Evolutionary conservation across 1,284 basidiomycete genomes (phyloP), one percentile per base, ranked within the genome.

Genomic region (Cryptococcus sp.): DNA sequence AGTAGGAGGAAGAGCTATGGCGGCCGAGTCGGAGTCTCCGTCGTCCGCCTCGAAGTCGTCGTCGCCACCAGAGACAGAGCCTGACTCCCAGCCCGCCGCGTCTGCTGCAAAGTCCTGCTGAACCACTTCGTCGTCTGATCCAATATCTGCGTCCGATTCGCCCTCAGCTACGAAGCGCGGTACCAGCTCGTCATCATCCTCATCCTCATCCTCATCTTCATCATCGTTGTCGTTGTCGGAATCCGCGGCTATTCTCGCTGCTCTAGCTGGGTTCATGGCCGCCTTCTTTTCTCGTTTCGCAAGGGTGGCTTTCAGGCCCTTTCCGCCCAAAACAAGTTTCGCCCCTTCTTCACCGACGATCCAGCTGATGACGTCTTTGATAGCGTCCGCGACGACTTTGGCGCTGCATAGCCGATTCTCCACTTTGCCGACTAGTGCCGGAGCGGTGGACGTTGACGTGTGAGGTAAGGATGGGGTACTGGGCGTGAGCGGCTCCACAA

Each of bases 341-440:
- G 74, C 72, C 0, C 75, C 75, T 23, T 74, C 64, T 53, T 78
- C 73, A 1, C 69, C 68, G 2, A 76, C 56, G 3, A 72, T 56
- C 59, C 82, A 80, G 10, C 83, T 80, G 0, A 93, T 71, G 17
- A 84, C 82, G 20, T 72, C 70, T 17, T 80, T 79, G 3, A 91
- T 81, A 62, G 85, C 85, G 15, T 83, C 81, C 0, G 90, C 87
- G 13, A 93, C 80, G 19, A 83, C 76, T 74, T 90, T 93, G 2
- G 88, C 88, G 68, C 89, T 91, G 46, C 89, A 81, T 23, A 94
- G 78, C 27, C 89, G 85, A 57, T 84, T 87, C 67, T 89, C 86
- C 1, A 88, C 84, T 75, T 88, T 89, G 7, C 82, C 82, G 17
- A 78, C 70, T 2, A 82, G 75, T 2, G 56, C 46, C 38, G 60